Percentiles rank a stretch among this genome's conserved stretches.
Conservation (phyloP, 169 alveolate genomes). For the Toxoplasma gondii region DNA sequence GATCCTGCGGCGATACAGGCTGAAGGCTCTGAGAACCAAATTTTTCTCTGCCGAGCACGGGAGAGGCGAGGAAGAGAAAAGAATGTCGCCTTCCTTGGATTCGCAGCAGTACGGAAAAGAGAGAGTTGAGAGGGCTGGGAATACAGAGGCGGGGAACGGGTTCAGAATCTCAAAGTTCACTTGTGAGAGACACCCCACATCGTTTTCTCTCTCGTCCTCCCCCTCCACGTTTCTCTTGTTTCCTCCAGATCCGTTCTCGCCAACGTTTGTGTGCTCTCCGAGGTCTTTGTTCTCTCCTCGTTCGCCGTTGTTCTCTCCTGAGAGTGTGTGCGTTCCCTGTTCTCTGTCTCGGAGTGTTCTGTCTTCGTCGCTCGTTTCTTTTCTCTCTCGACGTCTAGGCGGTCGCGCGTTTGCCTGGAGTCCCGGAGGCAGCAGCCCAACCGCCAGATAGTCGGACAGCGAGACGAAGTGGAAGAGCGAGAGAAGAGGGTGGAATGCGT, state of each 20-base stretch:
- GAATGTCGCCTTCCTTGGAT: conserved; percentile 30
- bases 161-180: not conserved
- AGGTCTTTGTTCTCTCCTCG: not conserved
- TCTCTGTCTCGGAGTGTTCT: no score
- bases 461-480: conserved; percentile 46
- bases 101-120: not conserved
- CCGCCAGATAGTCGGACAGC: conserved; percentile 42
- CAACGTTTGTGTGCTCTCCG: no score
- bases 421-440: not conserved
- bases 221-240: no score
- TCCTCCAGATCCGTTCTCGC: no score
- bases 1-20: not conserved
- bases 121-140: not conserved
- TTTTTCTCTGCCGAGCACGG: conserved; percentile 32
- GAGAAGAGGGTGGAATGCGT: conserved; percentile 24
- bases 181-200: not conserved
- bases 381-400: not conserved
- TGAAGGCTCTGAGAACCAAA: conserved; percentile 50
- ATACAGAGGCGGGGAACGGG: conserved; percentile 4
- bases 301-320: not conserved
- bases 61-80: conserved; percentile 1
- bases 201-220: not conserved
- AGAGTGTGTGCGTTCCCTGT: not conserved
- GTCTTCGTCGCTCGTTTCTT: not conserved
- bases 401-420: not conserved